These are phyloP conservation scores for Bassia scoparia DNA, from an alignment of 148 eudicot genomes.

Conservation along the genomic window DNA sequence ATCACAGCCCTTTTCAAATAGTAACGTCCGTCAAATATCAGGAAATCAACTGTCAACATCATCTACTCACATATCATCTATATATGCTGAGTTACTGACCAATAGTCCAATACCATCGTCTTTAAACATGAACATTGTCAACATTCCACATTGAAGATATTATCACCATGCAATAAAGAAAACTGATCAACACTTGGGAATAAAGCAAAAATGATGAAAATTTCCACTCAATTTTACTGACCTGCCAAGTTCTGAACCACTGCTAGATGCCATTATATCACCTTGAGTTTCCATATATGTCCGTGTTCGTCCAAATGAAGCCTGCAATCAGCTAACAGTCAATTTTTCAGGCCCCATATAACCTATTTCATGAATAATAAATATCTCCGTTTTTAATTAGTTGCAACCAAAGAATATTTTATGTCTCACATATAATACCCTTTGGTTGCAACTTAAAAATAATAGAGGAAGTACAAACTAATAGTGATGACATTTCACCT, in stretches of 20 bases:
- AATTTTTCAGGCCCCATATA: not conserved
- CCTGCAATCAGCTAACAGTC: constrained; percentile 13
- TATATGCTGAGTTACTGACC: too few relatives aligned
- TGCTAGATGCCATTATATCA: constrained; percentile 7
- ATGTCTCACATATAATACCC: too few relatives aligned
- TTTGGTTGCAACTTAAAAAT: too few relatives aligned
- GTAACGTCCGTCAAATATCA: too few relatives aligned
- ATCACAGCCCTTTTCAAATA: not conserved
- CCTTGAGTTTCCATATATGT: constrained; percentile 10
- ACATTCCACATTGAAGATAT: not conserved
- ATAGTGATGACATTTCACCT: constrained; percentile 9
- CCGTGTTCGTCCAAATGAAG: constrained; percentile 5
- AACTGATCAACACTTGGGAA: too few relatives aligned
- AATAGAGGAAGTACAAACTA: too few relatives aligned
- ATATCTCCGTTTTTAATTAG: too few relatives aligned
- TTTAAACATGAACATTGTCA: not conserved
- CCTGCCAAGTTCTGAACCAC: constrained; percentile 20
- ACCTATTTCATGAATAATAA: not conserved
- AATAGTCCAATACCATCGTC: too few relatives aligned
- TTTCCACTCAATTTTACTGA: not conserved
- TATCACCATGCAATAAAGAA: not conserved
- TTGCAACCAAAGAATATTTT: too few relatives aligned
- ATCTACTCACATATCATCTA: too few relatives aligned
- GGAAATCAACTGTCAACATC: too few relatives aligned
- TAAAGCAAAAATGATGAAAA: not conserved